Conservation (phyloP, 768 basidiomycete genomes). For the Leucosporidium yakuticum region DNA sequence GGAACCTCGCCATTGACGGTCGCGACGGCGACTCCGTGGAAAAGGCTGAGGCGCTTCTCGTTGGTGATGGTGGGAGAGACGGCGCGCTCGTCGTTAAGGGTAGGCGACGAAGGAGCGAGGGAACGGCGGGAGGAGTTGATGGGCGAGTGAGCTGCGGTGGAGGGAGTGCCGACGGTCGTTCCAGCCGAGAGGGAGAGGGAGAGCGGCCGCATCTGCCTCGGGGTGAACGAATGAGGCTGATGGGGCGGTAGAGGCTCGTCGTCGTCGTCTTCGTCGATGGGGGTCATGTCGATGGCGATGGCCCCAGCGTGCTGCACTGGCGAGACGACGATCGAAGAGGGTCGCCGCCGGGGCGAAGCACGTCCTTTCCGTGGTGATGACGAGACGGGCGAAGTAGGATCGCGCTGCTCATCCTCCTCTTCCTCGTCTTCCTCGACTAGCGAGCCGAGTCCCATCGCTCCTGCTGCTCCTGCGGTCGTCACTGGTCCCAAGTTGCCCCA, state of each 20-base stretch:
- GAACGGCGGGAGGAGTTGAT: constrained; percentile 8
- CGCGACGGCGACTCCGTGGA: constrained; percentile 25
- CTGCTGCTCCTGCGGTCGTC: constrained; percentile 23
- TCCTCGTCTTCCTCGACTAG: constrained; percentile 85
- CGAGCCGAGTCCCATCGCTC: constrained; percentile 43
- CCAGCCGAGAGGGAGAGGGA: constrained; percentile 34
- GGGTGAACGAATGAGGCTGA: background rate
- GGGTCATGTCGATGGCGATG: constrained; percentile 2
- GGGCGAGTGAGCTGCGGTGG: constrained; percentile 9
- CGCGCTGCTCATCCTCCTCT: constrained; percentile 51
- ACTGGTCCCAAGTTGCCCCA: constrained; percentile 16
- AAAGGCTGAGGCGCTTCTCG: constrained; percentile 29
- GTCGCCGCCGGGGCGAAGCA: constrained; percentile 4
- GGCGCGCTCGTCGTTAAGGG: constrained; percentile 14
- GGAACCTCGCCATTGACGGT: background rate
- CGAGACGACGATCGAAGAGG: background rate
- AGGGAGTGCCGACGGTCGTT: constrained; percentile 17
- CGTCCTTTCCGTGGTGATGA: constrained; percentile 10
- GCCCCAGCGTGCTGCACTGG: background rate
- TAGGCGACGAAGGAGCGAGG: background rate
- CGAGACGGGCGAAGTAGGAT: constrained; percentile 2
- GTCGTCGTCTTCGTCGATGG: background rate
- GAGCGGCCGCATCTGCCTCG: constrained; percentile 24
- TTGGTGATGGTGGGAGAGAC: constrained; percentile 7
- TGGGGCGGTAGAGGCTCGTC: background rate